phyloP scores from a whole-genome alignment of 176 grass and related monocot genomes.

The Melocanna baccifera region DNA sequence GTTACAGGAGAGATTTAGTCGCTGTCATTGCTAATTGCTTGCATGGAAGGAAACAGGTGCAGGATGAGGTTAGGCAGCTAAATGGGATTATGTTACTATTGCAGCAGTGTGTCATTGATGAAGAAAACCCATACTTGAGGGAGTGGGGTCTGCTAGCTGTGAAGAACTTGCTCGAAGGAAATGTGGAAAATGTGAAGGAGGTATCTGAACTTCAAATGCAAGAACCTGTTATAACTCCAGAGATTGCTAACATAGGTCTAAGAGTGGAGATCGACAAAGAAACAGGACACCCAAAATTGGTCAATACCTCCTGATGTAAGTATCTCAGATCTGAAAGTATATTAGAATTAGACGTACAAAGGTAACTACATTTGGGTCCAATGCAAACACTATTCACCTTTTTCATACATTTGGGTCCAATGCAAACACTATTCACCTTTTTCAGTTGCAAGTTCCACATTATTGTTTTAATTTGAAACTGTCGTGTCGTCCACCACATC shows the following conservation, averaged over 20 bases:
- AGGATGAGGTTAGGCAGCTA: conserved; percentile 67
- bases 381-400: too few species aligned
- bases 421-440: not conserved
- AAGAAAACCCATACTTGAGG: conserved; percentile 83
- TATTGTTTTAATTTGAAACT: not conserved
- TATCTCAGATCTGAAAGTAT: conserved; percentile 22
- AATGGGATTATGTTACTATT: conserved; percentile 62
- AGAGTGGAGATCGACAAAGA: conserved; percentile 81
- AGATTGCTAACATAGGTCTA: conserved; percentile 68
- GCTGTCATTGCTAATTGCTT: conserved; percentile 78
- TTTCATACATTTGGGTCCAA: too few species aligned
- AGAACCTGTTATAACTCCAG: conserved; percentile 69
- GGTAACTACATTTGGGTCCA: not conserved
- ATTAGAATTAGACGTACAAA: not conserved
- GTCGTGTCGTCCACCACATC: not conserved
- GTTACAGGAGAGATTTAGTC: conserved; percentile 82
- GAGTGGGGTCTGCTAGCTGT: conserved; percentile 83
- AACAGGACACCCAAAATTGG: conserved; percentile 57
- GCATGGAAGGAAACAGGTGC: conserved; percentile 60
- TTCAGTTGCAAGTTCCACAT: not conserved
- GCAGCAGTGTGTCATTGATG: conserved; percentile 90
- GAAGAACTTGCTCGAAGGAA: conserved; percentile 81
- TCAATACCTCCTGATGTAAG: conserved; percentile 68
- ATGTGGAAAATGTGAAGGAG: conserved; percentile 72
- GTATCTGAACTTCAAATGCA: conserved; percentile 73